These are phyloP conservation scores for Salix koriyanagi DNA, from an alignment of 345 rosid genomes.

Conservation along the genomic window DNA sequence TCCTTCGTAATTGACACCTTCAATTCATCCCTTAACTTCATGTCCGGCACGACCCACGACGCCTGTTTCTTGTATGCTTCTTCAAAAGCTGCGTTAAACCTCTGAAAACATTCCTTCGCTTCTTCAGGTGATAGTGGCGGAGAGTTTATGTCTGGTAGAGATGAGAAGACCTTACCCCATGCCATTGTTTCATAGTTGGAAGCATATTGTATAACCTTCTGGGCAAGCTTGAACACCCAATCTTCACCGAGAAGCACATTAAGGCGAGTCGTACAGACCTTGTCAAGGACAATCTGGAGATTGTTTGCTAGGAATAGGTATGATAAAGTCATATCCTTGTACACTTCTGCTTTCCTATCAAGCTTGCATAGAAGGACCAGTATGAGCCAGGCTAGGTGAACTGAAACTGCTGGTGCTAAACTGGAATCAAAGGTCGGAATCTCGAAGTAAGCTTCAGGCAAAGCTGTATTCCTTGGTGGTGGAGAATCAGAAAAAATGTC, in stretches of 20 bases:
- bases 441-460: constrained; percentile 16
- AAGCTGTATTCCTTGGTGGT: neutral
- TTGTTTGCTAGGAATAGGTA: constrained; percentile 28
- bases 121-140: constrained; percentile 9
- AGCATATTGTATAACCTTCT: constrained; percentile 21
- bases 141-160: constrained; percentile 4
- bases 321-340: constrained; percentile 22
- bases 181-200: constrained; percentile 15
- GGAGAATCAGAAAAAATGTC: constrained; percentile 12
- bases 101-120: constrained; percentile 10
- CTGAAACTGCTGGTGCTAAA: constrained; percentile 12
- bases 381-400: constrained; percentile 17
- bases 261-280: constrained; percentile 11
- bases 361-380: constrained; percentile 24
- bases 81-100: constrained; percentile 22
- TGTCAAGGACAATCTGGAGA: constrained; percentile 14
- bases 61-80: constrained; percentile 22
- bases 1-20: constrained; percentile 19
- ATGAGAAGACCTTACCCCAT: constrained; percentile 22
- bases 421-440: constrained; percentile 6
- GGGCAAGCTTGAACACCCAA: constrained; percentile 23
- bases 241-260: constrained; percentile 13
- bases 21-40: constrained; percentile 18
- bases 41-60: constrained; percentile 18
- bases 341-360: constrained; percentile 17